phyloP scores from a whole-genome alignment of 2,329 filamentous ascomycete genomes.

The Penicillium sp. region DNA sequence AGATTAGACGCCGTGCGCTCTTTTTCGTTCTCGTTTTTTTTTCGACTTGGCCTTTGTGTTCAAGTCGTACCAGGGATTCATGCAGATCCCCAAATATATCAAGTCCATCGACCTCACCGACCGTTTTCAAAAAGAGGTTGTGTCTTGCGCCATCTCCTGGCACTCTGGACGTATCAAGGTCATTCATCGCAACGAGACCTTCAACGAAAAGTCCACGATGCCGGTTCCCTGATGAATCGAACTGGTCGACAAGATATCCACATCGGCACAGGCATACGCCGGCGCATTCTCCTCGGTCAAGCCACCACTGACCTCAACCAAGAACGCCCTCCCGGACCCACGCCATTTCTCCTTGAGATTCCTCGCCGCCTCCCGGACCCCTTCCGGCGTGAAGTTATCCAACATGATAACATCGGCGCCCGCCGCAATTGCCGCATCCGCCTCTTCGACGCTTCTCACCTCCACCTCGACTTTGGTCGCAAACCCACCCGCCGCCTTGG shows the following conservation, averaged over 20 bases:
- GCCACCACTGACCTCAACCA: conserved; percentile 90
- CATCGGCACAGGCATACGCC: conserved; percentile 65
- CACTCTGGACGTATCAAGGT: too few relatives aligned
- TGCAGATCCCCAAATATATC: too few relatives aligned
- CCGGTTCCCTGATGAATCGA: conserved; percentile 93
- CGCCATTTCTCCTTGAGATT: conserved; percentile 75
- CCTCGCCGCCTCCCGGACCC: conserved; percentile 66
- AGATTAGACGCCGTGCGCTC: too few relatives aligned
- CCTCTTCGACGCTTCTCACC: conserved; percentile 80
- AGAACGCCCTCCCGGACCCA: conserved; percentile 62
- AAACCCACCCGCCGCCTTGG: conserved; percentile 79
- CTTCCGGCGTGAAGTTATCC: conserved; percentile 84
- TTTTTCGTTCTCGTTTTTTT: conserved; percentile 3
- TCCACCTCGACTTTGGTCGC: conserved; percentile 94
- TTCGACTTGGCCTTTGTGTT: not conserved
- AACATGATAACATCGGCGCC: conserved; percentile 96
- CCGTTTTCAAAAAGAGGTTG: too few relatives aligned
- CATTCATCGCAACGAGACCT: conserved; percentile 53
- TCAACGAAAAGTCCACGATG: conserved; percentile 93
- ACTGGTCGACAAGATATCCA: conserved; percentile 94
- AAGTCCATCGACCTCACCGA: too few relatives aligned
- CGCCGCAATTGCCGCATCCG: conserved; percentile 81
- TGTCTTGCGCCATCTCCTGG: too few relatives aligned
- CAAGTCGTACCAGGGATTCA: too few relatives aligned
- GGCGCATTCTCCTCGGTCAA: conserved; percentile 78